Evolutionary conservation across 805 yeast species (phyloP), one percentile per base, ranked within the genome.

Genomic region (Myxozyma neotropica): DNA sequence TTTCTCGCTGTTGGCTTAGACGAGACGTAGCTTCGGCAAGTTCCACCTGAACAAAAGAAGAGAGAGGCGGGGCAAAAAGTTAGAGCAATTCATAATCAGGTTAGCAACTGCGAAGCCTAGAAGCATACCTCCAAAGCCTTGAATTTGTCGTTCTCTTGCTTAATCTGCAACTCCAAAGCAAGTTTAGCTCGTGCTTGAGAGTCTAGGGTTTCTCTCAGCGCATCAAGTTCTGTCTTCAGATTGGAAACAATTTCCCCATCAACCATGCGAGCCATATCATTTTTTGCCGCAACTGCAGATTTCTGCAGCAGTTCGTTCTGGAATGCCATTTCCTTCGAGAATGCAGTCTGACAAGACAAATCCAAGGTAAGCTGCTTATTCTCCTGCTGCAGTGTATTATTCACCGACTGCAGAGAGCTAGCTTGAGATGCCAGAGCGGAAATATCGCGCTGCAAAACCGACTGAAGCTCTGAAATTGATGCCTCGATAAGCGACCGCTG

Each of bases 41-140:
- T 23, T 47, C 19, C n/a, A 17, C 26, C 51, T 47, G n/a, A 13
- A 15, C 21, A 38, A 8, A 38, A 38, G 4, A 35, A 4, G 38
- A 13, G 3, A 35, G 38, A 13, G 12, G n/a, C n/a, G n/a, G n/a
- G n/a, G n/a, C 33, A 29, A 29, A 29, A 2, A 24, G 48, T 44
- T 5, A 44, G 48, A n/a, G n/a, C n/a, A n/a, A n/a, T n/a, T n/a
- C n/a, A n/a, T n/a, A n/a, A n/a, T n/a, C n/a, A n/a, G n/a, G n/a
- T n/a, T n/a, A n/a, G n/a, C n/a, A n/a, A n/a, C n/a, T n/a, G n/a
- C n/a, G n/a, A n/a, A n/a, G n/a, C n/a, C n/a, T n/a, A n/a, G n/a
- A n/a, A n/a, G n/a, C n/a, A 13, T 44, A 19, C 48, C 40, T 47
- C 51, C 10, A 47, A 33, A 10, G 51, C 15, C 27, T 47, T 33